Evolutionary conservation across 2,329 filamentous ascomycete species (phyloP).

Genomic region (Pseudocercospora fijiensis): DNA sequence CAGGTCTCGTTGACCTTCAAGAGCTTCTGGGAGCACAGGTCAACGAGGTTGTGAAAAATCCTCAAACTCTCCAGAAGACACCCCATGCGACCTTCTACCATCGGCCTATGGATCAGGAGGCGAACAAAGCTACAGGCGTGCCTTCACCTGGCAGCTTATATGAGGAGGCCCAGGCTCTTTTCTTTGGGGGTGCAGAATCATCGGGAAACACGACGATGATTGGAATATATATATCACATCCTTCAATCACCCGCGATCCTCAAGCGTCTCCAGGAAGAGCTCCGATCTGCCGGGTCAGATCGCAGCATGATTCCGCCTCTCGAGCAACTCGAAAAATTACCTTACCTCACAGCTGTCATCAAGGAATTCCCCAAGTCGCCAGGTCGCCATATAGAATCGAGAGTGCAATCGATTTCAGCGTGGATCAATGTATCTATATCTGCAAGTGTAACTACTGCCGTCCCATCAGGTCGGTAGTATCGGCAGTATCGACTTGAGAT

Average conservation of each 20-base stretch:
- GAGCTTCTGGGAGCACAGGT: constrained; percentile 39
- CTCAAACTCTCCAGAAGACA: constrained; percentile 35
- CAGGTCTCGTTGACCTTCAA: constrained; percentile 43
- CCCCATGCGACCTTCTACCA: constrained; percentile 43
- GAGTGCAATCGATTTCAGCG: too few species aligned
- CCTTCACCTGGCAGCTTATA: constrained; percentile 41
- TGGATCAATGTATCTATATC: too few species aligned
- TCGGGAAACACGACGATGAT: constrained; percentile 45
- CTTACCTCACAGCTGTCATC: constrained; percentile 52
- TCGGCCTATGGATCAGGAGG: constrained; percentile 38
- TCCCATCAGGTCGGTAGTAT: too few species aligned
- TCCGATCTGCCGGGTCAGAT: constrained; percentile 27
- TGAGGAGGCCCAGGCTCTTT: constrained; percentile 48
- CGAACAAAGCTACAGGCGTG: constrained; percentile 37
- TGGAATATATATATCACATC: constrained; percentile 45
- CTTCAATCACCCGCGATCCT: constrained; percentile 39
- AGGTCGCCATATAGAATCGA: too few species aligned
- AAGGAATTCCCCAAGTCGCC: too few species aligned
- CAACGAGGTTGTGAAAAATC: constrained; percentile 35
- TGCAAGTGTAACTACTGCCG: too few species aligned
- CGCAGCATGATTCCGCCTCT: constrained; percentile 7
- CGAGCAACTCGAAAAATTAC: constrained; percentile 29
- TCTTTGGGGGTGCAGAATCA: constrained; percentile 51
- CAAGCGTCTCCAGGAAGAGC: constrained; percentile 42
- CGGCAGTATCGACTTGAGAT: too few species aligned